Percentiles rank a stretch among this genome's conserved stretches.
phyloP scores from a whole-genome alignment of 257 asterid species.

The Salvia splendens region DNA sequence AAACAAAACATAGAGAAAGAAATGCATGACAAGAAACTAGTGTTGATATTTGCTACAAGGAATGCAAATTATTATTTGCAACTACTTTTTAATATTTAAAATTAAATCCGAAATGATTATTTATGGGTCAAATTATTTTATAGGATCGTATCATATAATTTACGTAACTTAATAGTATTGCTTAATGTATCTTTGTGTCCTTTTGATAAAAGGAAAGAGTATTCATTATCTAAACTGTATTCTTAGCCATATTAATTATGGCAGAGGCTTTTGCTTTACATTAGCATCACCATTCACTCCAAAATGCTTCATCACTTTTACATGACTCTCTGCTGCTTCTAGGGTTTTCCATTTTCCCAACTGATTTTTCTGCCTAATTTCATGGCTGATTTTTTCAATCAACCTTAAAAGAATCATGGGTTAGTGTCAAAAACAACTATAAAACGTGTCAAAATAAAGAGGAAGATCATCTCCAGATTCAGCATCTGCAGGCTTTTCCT shows the following conservation, averaged over 20 bases:
- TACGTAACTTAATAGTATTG: not conserved
- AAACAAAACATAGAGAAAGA: not conserved
- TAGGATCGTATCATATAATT: too few relatives aligned
- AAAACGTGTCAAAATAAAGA: not conserved
- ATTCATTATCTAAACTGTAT: not conserved
- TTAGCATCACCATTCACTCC: constrained; percentile 32
- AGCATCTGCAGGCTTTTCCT: constrained; percentile 6
- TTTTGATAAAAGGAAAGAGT: constrained; percentile 25
- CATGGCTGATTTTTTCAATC: constrained; percentile 22
- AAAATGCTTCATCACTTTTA: constrained; percentile 36
- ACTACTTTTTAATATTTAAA: not conserved
- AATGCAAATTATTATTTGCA: not conserved
- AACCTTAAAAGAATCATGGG: constrained; percentile 26
- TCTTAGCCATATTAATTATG: constrained; percentile 23
- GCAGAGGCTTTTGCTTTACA: constrained; percentile 38
- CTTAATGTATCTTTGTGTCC: not conserved
- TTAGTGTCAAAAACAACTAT: not conserved
- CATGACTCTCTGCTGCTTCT: constrained; percentile 41
- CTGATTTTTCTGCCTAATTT: not conserved
- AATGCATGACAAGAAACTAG: not conserved
- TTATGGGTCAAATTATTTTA: not conserved
- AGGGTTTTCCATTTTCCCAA: constrained; percentile 50
- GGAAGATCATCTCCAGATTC: constrained; percentile 22
- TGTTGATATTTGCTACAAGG: not conserved
- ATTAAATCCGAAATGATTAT: not conserved